A percentile compares a stretch with the other conserved stretches of the same genome.
These are phyloP conservation scores for Lentinula aciculospora DNA, from an alignment of 768 basidiomycete species.

Conservation along the genomic window DNA sequence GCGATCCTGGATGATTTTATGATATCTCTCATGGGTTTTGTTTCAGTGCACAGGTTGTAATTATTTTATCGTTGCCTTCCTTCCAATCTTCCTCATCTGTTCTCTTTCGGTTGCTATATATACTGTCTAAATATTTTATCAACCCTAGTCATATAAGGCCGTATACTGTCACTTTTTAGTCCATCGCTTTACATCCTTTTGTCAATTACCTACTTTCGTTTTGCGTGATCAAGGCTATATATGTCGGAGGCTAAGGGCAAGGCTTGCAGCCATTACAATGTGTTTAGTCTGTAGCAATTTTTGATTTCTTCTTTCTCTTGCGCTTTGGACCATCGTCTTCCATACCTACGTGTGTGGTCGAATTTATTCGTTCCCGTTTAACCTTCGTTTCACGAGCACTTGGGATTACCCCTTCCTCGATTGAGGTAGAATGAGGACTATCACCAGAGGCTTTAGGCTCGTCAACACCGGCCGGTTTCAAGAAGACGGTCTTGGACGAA, in stretches of 20 bases:
- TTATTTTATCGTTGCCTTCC: neutral
- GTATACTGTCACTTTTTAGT: neutral
- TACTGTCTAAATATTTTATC: neutral
- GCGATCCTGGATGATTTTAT: constrained; percentile 13
- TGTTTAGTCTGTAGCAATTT: neutral
- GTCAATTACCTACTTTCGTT: constrained; percentile 1
- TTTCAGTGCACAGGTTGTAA: constrained; percentile 1
- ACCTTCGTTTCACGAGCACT: constrained; percentile 4
- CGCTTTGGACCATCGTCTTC: neutral
- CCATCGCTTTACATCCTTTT: neutral
- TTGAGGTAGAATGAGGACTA: neutral
- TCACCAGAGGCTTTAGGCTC: constrained; percentile 23
- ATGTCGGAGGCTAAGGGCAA: neutral
- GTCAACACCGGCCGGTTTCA: constrained; percentile 57
- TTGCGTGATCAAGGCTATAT: neutral
- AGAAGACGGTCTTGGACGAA: constrained; percentile 25
- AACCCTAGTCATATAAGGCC: neutral
- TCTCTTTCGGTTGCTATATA: constrained; percentile 4
- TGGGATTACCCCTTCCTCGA: neutral
- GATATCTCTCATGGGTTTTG: neutral
- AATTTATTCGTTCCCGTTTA: constrained; percentile 2
- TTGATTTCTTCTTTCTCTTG: constrained; percentile 5
- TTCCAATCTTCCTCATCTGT: neutral
- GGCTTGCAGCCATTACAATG: neutral
- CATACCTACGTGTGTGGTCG: neutral